Percentiles rank a stretch among this genome's conserved stretches.
phyloP scores from a whole-genome alignment of 495 filamentous ascomycete species.

The Choiromyces venosus region DNA sequence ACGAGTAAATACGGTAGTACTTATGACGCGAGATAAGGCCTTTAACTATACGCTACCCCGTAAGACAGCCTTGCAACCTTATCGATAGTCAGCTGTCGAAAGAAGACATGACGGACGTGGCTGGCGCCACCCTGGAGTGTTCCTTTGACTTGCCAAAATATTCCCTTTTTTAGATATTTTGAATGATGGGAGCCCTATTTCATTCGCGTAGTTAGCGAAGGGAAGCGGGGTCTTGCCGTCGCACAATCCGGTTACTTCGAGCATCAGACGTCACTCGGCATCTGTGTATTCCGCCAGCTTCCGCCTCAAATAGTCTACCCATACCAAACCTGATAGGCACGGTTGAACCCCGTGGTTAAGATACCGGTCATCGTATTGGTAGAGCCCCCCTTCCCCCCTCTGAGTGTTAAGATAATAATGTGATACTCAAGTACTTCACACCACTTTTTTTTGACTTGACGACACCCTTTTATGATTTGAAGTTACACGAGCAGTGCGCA shows the following conservation, averaged over 20 bases:
- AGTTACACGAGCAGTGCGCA: background rate
- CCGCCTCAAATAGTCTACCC: background rate
- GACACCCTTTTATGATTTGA: background rate
- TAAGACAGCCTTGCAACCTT: background rate
- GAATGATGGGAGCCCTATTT: background rate
- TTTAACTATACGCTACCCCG: background rate
- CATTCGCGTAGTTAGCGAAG: background rate
- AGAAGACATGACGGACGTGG: background rate
- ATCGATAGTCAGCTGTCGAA: background rate
- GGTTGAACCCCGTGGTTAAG: background rate
- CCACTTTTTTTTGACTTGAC: background rate
- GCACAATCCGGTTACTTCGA: background rate
- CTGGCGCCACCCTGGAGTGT: background rate
- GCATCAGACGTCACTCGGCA: background rate
- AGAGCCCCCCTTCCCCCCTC: background rate
- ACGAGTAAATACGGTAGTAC: background rate
- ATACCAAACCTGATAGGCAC: background rate
- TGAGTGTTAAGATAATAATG: background rate
- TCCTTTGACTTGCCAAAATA: background rate
- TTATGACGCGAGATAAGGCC: background rate
- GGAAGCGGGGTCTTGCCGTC: background rate
- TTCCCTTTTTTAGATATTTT: background rate
- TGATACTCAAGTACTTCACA: background rate
- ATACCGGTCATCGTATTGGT: background rate
- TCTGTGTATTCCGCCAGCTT: background rate